phyloP scores from a whole-genome alignment of 306 rosid genomes.

The Fragaria nilgerrensis region DNA sequence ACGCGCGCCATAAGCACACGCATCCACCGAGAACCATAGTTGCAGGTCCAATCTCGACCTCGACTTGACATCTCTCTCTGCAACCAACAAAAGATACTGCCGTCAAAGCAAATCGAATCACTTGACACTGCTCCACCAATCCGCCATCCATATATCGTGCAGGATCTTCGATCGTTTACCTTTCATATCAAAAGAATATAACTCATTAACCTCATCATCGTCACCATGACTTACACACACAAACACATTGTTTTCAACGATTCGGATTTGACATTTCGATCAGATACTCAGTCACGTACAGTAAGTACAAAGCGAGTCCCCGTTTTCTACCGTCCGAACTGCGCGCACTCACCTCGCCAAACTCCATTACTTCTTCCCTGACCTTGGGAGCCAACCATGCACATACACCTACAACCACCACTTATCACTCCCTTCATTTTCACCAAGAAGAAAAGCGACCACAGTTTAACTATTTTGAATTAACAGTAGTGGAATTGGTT shows the following conservation, averaged over 20 bases:
- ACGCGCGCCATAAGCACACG: background rate
- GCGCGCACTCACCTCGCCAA: background rate
- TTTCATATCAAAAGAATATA: background rate
- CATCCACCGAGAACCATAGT: too few relatives aligned
- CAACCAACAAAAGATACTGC: background rate
- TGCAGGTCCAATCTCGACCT: background rate
- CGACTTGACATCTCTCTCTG: background rate
- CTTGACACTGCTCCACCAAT: background rate
- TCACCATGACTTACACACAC: background rate
- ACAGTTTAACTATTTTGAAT: background rate
- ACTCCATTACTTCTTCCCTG: constrained; percentile 39
- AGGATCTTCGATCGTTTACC: background rate
- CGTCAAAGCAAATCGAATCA: background rate
- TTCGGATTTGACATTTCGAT: constrained; percentile 3
- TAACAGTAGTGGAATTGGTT: background rate
- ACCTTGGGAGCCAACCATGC: constrained; percentile 55
- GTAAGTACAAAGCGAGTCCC: background rate
- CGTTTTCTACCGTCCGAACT: constrained; percentile 30
- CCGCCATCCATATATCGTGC: background rate
- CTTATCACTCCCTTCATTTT: background rate
- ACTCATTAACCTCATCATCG: background rate
- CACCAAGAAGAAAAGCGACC: background rate
- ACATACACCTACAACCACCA: background rate
- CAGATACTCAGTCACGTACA: background rate
- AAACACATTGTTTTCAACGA: background rate